phyloP scores from a whole-genome alignment of 164 flowering plant species.

The Aristolochia fimbriata region DNA sequence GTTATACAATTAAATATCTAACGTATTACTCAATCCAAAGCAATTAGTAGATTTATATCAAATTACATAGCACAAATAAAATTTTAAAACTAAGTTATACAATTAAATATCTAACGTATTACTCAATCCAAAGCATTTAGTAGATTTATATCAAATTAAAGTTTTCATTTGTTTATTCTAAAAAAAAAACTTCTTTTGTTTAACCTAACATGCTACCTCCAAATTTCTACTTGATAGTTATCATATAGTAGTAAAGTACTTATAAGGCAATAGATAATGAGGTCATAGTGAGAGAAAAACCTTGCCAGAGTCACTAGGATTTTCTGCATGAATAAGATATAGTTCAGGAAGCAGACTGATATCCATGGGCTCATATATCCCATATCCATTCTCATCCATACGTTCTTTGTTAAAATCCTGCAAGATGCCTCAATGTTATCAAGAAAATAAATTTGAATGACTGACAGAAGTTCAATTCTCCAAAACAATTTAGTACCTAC shows the following conservation, averaged over 20 bases:
- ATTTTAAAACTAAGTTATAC: too few relatives aligned
- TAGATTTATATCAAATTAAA: background rate
- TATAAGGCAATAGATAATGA: background rate
- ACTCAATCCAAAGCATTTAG: too few relatives aligned
- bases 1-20: too few relatives aligned
- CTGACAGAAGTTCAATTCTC: background rate
- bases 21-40: too few relatives aligned
- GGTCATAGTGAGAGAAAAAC: conserved; percentile 21
- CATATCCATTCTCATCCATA: conserved; percentile 81
- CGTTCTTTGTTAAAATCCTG: conserved; percentile 75
- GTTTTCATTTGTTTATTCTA: too few relatives aligned
- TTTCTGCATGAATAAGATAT: conserved; percentile 85
- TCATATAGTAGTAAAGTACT: too few relatives aligned
- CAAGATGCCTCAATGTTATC: conserved; percentile 4
- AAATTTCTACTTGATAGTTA: background rate
- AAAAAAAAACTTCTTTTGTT: background rate
- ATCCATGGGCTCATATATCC: conserved; percentile 74
- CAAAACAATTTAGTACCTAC: conserved; percentile 23
- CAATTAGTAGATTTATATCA: too few relatives aligned
- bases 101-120: too few relatives aligned
- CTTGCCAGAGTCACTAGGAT: conserved; percentile 99
- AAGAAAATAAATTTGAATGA: background rate
- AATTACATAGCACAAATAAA: background rate
- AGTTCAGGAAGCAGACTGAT: conserved; percentile 71
- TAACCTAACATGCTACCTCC: too few relatives aligned